Conservation (phyloP, 805 yeast genomes). For the Pichia kluyveri region DNA sequence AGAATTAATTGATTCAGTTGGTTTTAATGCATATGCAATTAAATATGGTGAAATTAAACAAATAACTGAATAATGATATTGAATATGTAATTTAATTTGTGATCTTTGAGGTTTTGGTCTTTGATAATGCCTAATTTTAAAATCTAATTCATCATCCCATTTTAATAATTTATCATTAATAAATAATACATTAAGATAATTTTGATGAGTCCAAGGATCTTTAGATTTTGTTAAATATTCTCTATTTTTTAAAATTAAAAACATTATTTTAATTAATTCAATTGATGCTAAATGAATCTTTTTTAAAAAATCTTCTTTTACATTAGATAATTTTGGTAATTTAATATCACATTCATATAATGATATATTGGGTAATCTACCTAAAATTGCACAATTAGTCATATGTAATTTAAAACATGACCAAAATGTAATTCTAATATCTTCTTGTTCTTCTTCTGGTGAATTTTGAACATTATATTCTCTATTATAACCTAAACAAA, state of each 20-base stretch:
- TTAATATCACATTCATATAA: constrained; percentile 28
- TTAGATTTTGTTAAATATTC: constrained; percentile 18
- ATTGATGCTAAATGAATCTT: constrained; percentile 18
- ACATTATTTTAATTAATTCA: constrained; percentile 23
- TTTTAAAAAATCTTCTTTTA: constrained; percentile 10
- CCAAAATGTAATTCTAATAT: constrained; percentile 27
- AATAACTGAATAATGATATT: constrained; percentile 25
- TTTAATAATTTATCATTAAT: constrained; percentile 20
- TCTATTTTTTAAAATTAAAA: constrained; percentile 25
- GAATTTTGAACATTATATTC: constrained; percentile 14
- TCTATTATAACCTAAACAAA: constrained; percentile 30
- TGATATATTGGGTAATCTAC: constrained; percentile 26
- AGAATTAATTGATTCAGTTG: constrained; percentile 16
- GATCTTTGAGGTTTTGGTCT: constrained; percentile 17
- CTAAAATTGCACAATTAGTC: constrained; percentile 26
- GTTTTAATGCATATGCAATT: constrained; percentile 20
- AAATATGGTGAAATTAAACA: constrained; percentile 27
- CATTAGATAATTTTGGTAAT: constrained; percentile 17
- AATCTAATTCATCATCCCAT: constrained; percentile 19
- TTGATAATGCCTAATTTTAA: constrained; percentile 8
- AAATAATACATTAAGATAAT: constrained; percentile 24
- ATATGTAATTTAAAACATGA: constrained; percentile 28
- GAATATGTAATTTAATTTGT: constrained; percentile 24
- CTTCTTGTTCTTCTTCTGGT: constrained; percentile 16
- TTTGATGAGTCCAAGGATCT: constrained; percentile 24